Base-by-base conservation (phyloP, 805 yeast species). In the Candida cerambycidarum region DNA sequence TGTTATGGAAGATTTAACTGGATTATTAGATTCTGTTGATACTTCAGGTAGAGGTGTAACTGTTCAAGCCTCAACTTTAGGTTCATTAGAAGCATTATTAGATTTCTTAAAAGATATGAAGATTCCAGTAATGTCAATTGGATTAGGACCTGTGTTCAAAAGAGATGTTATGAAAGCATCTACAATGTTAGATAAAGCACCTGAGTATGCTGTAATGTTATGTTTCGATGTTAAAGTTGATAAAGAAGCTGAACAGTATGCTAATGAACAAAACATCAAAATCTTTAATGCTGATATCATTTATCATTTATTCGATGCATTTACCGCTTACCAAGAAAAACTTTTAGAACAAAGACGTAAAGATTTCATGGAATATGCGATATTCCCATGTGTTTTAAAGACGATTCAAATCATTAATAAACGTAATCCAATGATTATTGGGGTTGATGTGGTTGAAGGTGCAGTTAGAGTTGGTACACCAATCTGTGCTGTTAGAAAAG, bases 341-440 rank as follows among this genome's bases (percentile, higher is more conserved):
- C 73, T 93, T 51, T 71, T 92, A 59, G 99, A 92, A 65, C 82
- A 82, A 65, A 87, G 95, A 69, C 85, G 97, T 69, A 81, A 83
- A 63, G 96, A 88, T 53, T 86, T 85, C 69, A 73, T 83, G 69
- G 92, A 83, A 56, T 85, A 78, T 56, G 99, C 98, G 36, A 85
- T 86, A 38, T 90, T 82, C 82, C 99, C 99, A 55, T 85, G 95
- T 75, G 97, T 92, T 25, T 71, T 93, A 71, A 87, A 88, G 69
- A 93, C 97, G 13, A 67, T 93, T 53, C 98, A 93, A 73, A 88
- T 93, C 61, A 93, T 93, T 66, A 93, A 93, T 82, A 92, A 92
- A 74, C 87, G 99, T 71, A 89, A 90, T 65, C 99, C 99, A 49
- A 93, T 93, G 98, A 90, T 93, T 61, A 87, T 93, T 60, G 99